phyloP scores from a whole-genome alignment of 2,329 filamentous ascomycete genomes.

The Fusarium pseudoanthophilum region DNA sequence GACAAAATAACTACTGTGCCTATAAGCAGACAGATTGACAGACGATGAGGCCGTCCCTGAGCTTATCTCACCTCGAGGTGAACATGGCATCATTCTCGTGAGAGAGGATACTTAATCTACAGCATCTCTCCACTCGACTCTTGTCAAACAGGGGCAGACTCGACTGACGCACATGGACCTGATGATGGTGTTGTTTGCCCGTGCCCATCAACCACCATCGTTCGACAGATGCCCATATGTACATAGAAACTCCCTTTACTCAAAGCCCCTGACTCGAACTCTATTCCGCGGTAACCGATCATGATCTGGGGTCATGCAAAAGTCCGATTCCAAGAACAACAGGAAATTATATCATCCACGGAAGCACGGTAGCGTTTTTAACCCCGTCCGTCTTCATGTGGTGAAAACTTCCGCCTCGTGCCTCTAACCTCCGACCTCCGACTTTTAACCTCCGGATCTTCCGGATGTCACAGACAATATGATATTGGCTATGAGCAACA shows the following conservation, averaged over 20 bases:
- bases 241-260: neutral
- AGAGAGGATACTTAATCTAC: conserved; percentile 8
- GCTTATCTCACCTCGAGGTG: conserved; percentile 6
- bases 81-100: neutral
- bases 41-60: neutral
- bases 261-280: neutral
- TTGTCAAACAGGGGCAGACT: neutral
- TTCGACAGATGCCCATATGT: conserved; percentile 9
- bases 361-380: conserved; percentile 14
- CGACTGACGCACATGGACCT: conserved; percentile 15
- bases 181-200: conserved; percentile 40
- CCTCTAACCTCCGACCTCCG: conserved; percentile 18
- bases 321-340: neutral
- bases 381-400: conserved; percentile 5
- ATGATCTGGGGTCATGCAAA: neutral
- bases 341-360: neutral
- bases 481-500: neutral
- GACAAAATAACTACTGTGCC: conserved; percentile 2
- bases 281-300: neutral
- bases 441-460: conserved; percentile 3
- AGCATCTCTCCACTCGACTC: neutral
- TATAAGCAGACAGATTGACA: neutral
- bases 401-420: neutral
- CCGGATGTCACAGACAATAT: conserved; percentile 10
- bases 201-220: conserved; percentile 30